These are phyloP conservation scores for Sporisorium sorghi DNA, from an alignment of 1,284 basidiomycete species.

Conservation along the genomic window DNA sequence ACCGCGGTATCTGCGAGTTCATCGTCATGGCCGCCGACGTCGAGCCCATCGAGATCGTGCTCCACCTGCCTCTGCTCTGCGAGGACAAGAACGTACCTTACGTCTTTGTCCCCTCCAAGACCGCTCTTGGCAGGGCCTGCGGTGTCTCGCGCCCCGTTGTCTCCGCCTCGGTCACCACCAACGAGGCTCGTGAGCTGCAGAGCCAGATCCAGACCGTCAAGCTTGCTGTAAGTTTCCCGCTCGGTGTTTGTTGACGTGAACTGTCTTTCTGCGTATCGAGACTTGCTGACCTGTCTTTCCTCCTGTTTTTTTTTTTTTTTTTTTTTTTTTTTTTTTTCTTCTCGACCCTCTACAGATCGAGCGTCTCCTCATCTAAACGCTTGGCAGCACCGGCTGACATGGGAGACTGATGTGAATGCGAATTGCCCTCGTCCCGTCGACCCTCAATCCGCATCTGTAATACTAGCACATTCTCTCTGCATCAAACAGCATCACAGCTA, in stretches of 20 bases:
- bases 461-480: constrained; percentile 22
- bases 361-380: constrained; percentile 60
- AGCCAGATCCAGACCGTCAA: constrained; percentile 92
- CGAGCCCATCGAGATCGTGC: constrained; percentile 95
- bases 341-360: constrained; percentile 54
- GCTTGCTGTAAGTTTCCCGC: constrained; percentile 62
- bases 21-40: constrained; percentile 92
- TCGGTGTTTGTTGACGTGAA: neutral
- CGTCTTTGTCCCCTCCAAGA: constrained; percentile 93
- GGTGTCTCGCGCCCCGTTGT: constrained; percentile 96
- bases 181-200: constrained; percentile 90
- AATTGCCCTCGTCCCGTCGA: constrained; percentile 8
- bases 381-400: constrained; percentile 5
- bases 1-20: constrained; percentile 98
- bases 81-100: constrained; percentile 99
- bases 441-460: constrained; percentile 27
- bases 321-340: neutral
- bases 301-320: neutral
- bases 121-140: constrained; percentile 93
- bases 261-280: neutral
- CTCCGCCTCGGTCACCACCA: constrained; percentile 92
- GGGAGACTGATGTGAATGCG: constrained; percentile 11
- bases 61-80: constrained; percentile 95
- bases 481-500: neutral
- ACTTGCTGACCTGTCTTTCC: constrained; percentile 10